Conservation (phyloP, 345 rosid genomes). For the Toxicodendron radicans region DNA sequence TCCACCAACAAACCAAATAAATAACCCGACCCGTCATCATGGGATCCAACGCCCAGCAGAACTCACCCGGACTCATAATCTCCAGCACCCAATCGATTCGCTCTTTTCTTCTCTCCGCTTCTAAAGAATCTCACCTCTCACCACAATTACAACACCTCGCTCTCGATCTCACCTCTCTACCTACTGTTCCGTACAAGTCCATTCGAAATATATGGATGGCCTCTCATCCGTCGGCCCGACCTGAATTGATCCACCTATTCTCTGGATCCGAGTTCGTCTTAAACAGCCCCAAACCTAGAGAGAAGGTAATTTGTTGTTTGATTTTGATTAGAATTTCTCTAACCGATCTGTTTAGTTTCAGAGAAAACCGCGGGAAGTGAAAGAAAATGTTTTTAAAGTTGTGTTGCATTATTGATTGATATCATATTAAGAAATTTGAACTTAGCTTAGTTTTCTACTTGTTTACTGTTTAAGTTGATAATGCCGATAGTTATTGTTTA, state of each 20-base stretch:
- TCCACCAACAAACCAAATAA: background rate
- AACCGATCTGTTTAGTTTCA: background rate
- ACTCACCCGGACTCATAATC: conserved; percentile 34
- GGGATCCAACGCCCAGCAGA: conserved; percentile 11
- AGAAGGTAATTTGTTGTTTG: conserved; percentile 47
- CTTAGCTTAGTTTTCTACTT: too few relatives aligned
- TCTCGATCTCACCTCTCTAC: conserved; percentile 43
- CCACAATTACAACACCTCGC: conserved; percentile 53
- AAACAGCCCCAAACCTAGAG: conserved; percentile 69
- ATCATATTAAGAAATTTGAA: too few relatives aligned
- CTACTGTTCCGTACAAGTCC: conserved; percentile 49
- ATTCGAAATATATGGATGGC: conserved; percentile 63
- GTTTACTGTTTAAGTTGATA: background rate
- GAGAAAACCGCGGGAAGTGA: background rate
- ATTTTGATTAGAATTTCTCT: background rate
- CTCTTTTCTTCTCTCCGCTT: conserved; percentile 46
- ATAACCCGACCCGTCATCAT: background rate
- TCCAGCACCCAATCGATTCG: conserved; percentile 42
- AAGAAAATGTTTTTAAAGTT: background rate
- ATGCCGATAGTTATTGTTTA: background rate
- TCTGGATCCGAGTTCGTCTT: conserved; percentile 60
- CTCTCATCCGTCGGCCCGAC: conserved; percentile 46
- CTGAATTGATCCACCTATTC: conserved; percentile 48
- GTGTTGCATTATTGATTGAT: background rate
- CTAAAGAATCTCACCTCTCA: conserved; percentile 54